Evolutionary conservation across 2,329 filamentous ascomycete species (phyloP), one percentile per base, ranked within the genome.

Genomic region (Alternaria dauci): DNA sequence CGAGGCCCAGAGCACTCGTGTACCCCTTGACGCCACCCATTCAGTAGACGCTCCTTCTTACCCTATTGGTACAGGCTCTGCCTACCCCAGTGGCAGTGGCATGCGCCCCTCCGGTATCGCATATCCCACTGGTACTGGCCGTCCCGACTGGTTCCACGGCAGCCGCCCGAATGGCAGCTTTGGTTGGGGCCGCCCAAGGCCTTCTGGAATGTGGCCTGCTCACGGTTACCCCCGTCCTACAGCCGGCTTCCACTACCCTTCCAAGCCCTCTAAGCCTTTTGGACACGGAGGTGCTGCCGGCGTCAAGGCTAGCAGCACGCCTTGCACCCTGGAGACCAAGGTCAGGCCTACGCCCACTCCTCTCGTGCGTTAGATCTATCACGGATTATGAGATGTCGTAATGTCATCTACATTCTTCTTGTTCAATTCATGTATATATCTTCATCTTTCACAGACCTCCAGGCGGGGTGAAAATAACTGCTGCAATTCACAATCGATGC

Each of bases 281-380:
- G 25, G 51, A n/a, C 42, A 65, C 8, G 16, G 55, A 25, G 52
- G 47, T 20, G 55, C 61, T 42, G 53, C 34, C 11, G 58, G 61
- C 28, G 43, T 58, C 3, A 54, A 61, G 28, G 42, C 61, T 6
- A 55, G 58, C 16, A 64, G 57, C 52, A 69, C 64, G 25, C 70
- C 70, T 23, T 69, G 66, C 52, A 69, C 66, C 7, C 55, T 74
- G 30, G 61, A 68, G 59, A 74, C 69, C 1, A 69, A 58, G 58
- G 58, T 71, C 18, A 70, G 61, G 57, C 63, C 68, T 18, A 68
- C 63, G n/a, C 48, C 70, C 26, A 70, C 68, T 6, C 58, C 61
- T 20, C 47, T 46, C 42, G 51, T 58, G 44, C 44, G 46, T 26
- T 61, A 61, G 12, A 20, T n/a, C 11, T 9, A n/a, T 42, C n/a